Percentiles rank a stretch among this genome's conserved stretches.
phyloP scores from a whole-genome alignment of 768 basidiomycete species.

The Trametes coccinea region DNA sequence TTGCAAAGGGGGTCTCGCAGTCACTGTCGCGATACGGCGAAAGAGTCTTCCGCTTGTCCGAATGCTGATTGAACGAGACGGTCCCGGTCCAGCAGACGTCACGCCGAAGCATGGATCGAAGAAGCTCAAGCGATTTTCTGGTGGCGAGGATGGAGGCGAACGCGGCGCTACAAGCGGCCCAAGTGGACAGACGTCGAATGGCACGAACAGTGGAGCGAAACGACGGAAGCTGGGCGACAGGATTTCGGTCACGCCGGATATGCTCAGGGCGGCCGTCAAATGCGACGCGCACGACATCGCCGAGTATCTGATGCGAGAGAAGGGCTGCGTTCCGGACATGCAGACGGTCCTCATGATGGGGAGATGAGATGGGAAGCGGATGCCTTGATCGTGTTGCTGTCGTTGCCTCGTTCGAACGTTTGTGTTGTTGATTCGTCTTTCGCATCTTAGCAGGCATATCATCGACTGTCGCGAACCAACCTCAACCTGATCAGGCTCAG shows the following conservation, averaged over 20 bases:
- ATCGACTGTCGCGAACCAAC: background rate
- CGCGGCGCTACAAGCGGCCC: background rate
- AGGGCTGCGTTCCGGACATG: conserved; percentile 73
- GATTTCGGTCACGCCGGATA: conserved; percentile 49
- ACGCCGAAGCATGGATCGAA: background rate
- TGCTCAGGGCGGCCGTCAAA: conserved; percentile 69
- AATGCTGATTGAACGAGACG: conserved; percentile 68
- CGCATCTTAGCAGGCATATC: background rate
- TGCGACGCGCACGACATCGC: conserved; percentile 67
- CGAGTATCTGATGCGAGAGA: conserved; percentile 68
- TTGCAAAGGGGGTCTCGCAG: conserved; percentile 59
- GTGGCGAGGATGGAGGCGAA: background rate
- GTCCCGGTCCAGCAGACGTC: conserved; percentile 20
- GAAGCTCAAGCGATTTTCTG: background rate
- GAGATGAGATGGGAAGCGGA: background rate
- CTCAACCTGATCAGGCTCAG: too few relatives aligned
- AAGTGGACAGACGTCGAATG: background rate
- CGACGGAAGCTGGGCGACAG: conserved; percentile 61
- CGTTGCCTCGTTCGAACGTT: background rate
- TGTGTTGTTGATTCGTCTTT: background rate
- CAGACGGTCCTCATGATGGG: conserved; percentile 52
- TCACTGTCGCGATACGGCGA: conserved; percentile 74
- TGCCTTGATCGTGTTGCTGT: background rate
- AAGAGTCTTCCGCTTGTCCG: conserved; percentile 68
- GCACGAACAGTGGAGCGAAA: conserved; percentile 36